Base-by-base conservation (phyloP, 768 basidiomycete species). In the Leccinum subtestaceum region DNA sequence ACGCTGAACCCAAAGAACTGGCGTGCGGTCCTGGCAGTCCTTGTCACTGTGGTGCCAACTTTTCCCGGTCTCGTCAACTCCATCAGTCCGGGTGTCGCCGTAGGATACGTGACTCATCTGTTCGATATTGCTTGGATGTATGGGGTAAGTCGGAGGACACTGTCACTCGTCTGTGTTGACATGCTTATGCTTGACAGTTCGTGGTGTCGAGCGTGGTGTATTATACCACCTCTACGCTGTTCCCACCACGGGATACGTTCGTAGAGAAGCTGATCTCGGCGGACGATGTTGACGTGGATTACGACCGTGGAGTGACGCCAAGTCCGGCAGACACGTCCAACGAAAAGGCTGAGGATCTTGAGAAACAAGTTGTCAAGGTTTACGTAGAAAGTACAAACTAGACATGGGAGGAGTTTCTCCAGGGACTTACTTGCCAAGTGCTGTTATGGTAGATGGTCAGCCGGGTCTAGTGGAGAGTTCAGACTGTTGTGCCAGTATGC, bases 91-190 rank as follows among this genome's bases (percentile, higher is more conserved):
- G 75, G 71, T 12, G 82, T 95, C 67, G 56, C 77, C 0, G 84
- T 92, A 40, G 89, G 89, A n/a, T 76, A 81, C 36, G 80, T 78
- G 1, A 69, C 66, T 2, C 80, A 77, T 56, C 66, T 91, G 12
- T 93, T 87, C 67, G 83, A 89, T 66, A 78, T 93, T 58, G 82
- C 88, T 2, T 94, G 89, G 85, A 67, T 94, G 27, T 90, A 87
- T 63, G 89, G 89, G 56, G 89, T 91, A 70, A 55, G 85, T 75
- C 23, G n/a, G 32, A 9, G 38, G 21, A 36, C n/a, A 4, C 23
- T 46, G 29, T 47, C 12, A 27, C 45, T 58, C 5, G 23, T 34
- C 19, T 19, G 21, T 23, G 29, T 31, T 9, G 9, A 23, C 27
- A 34, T 15, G 53, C 47, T 25, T 27, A 53, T 25, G 13, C 1